A percentile compares a stretch with the other conserved stretches of the same genome.
Evolutionary conservation across 2,329 filamentous ascomycete species (phyloP).

Genomic region (Trichophyton mentagrophytes): DNA sequence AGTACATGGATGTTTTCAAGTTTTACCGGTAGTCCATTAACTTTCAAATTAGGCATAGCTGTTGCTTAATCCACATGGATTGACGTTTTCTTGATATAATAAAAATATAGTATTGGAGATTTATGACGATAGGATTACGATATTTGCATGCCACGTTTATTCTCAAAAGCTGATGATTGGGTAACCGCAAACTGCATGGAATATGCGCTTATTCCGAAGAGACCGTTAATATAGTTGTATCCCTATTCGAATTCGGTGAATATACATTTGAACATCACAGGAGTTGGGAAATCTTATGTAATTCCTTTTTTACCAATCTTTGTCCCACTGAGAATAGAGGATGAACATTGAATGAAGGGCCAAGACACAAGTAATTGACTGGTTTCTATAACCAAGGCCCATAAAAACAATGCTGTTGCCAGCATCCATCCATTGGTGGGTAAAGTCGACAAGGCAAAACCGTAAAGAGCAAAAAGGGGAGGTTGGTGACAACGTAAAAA

Average conservation of each 20-base stretch:
- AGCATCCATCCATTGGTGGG: neutral
- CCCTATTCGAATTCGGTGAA: neutral
- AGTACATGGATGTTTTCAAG: conserved; percentile 35
- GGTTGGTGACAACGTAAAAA: neutral
- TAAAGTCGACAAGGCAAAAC: neutral
- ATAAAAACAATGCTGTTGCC: neutral
- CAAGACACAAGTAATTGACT: neutral
- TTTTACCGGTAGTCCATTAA: conserved; percentile 25
- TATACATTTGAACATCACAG: neutral
- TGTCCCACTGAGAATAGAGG: neutral
- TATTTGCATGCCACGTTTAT: neutral
- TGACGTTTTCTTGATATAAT: neutral
- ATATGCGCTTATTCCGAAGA: neutral
- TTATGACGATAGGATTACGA: neutral
- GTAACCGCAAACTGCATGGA: neutral
- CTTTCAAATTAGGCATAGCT: neutral
- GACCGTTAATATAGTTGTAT: neutral
- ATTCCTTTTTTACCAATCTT: neutral
- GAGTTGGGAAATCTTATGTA: neutral
- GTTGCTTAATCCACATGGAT: neutral
- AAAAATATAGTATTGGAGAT: neutral
- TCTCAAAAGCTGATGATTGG: neutral
- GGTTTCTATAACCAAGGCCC: neutral
- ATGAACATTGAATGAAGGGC: neutral
- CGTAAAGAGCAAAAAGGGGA: neutral